Conservation (phyloP, 345 rosid genomes). For the Abelmoschus esculentus region DNA sequence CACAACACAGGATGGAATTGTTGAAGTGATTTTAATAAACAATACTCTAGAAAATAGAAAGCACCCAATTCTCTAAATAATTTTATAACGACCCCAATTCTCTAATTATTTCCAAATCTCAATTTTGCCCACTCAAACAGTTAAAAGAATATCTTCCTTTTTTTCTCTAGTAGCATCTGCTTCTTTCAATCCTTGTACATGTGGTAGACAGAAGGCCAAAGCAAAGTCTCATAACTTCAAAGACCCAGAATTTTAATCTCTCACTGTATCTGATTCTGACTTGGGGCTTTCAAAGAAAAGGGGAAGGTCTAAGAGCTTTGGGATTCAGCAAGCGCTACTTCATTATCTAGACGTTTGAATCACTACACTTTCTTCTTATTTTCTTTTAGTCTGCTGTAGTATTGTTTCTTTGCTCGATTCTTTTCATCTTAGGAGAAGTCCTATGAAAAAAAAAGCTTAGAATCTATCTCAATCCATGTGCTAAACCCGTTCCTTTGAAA, state of each 20-base stretch:
- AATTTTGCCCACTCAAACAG: too few species aligned
- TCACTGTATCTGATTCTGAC: not conserved
- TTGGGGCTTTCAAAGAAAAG: not conserved
- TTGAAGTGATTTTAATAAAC: too few species aligned
- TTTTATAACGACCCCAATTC: too few species aligned
- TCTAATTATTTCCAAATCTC: too few species aligned
- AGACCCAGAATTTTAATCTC: not conserved
- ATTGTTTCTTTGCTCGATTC: not conserved
- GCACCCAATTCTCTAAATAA: too few species aligned
- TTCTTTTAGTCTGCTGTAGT: not conserved
- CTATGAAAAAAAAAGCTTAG: not conserved
- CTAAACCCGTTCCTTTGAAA: slow-evolving; percentile 8
- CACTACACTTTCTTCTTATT: not conserved
- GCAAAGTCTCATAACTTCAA: not conserved
- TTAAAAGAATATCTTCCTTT: too few species aligned
- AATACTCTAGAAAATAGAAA: too few species aligned
- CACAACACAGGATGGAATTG: too few species aligned
- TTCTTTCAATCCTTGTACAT: not conserved
- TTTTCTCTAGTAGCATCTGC: not conserved
- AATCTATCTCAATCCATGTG: not conserved
- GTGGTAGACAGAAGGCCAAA: not conserved
- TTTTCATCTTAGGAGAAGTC: not conserved
- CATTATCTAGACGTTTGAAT: not conserved
- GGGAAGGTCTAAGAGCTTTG: not conserved
- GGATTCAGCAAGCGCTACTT: not conserved